These are phyloP conservation scores for Gossypium gossypioides DNA, from an alignment of 441 rosid genomes.

Conservation along the genomic window DNA sequence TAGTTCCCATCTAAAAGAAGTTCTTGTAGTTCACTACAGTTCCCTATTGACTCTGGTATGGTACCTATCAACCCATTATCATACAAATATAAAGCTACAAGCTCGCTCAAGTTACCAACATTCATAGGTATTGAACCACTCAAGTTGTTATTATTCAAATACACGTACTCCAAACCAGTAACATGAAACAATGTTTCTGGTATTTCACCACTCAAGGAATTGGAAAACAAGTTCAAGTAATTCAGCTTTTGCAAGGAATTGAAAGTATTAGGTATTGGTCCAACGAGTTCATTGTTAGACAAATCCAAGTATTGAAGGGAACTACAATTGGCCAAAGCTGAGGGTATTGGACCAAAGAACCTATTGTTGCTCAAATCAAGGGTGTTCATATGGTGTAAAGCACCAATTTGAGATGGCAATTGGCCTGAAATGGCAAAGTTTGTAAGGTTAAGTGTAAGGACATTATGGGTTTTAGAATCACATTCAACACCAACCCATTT, in stretches of 20 bases:
- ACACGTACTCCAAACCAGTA: constrained; percentile 22
- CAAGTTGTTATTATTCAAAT: constrained; percentile 37
- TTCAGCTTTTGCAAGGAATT: constrained; percentile 27
- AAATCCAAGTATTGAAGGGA: constrained; percentile 40
- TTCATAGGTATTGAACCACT: constrained; percentile 45
- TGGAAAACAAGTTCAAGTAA: constrained; percentile 28
- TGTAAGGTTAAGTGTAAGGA: constrained; percentile 35
- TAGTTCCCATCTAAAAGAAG: constrained; percentile 37
- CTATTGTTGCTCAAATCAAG: constrained; percentile 40
- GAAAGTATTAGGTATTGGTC: constrained; percentile 37
- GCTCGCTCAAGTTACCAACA: constrained; percentile 39
- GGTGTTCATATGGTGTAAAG: constrained; percentile 27
- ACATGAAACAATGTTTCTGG: constrained; percentile 44
- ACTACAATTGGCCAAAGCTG: constrained; percentile 34
- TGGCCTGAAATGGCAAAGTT: constrained; percentile 40
- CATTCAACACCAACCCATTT: constrained; percentile 57
- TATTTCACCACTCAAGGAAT: constrained; percentile 44
- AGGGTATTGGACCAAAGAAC: constrained; percentile 46
- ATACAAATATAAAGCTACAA: constrained; percentile 23
- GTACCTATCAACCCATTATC: constrained; percentile 44
- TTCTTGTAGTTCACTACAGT: constrained; percentile 33
- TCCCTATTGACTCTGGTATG: constrained; percentile 52
- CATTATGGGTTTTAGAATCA: constrained; percentile 21
- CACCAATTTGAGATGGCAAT: constrained; percentile 47
- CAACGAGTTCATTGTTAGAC: constrained; percentile 41